Evolutionary conservation across 2,329 filamentous ascomycete species (phyloP).

Genomic region (Paradendryphiella salina): DNA sequence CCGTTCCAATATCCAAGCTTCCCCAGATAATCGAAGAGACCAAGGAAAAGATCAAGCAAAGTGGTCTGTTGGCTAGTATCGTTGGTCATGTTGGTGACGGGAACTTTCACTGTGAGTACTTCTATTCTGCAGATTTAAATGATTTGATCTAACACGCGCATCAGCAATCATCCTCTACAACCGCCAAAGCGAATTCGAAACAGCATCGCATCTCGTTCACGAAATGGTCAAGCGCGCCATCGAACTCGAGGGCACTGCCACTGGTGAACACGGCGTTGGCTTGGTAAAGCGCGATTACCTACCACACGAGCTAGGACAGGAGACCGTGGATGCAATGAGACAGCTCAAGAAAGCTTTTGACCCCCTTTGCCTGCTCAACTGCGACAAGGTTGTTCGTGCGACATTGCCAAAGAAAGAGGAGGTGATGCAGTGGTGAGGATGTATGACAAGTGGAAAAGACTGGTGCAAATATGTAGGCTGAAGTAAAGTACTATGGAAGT

Average conservation of each 20-base stretch:
- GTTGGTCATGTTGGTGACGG: constrained; percentile 75
- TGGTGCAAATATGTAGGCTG: not conserved
- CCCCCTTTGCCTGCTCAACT: constrained; percentile 68
- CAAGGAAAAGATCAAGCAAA: constrained; percentile 65
- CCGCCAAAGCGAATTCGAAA: constrained; percentile 65
- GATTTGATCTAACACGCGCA: not conserved
- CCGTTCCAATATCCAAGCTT: constrained; percentile 72
- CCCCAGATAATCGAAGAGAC: constrained; percentile 78
- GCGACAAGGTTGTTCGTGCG: constrained; percentile 66
- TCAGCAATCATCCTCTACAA: constrained; percentile 65
- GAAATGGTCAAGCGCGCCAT: constrained; percentile 85
- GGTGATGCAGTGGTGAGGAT: constrained; percentile 51
- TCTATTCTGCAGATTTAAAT: not conserved
- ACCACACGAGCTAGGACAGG: constrained; percentile 72
- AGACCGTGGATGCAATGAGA: constrained; percentile 80
- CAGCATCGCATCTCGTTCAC: constrained; percentile 73
- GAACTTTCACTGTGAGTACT: constrained; percentile 66
- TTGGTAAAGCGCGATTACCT: constrained; percentile 85
- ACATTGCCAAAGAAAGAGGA: constrained; percentile 56
- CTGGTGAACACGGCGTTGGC: constrained; percentile 82
- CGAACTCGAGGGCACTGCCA: constrained; percentile 82
- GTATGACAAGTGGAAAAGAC: too few relatives aligned
- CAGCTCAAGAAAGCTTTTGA: constrained; percentile 83
- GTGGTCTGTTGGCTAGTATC: constrained; percentile 67
- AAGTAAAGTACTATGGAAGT: too few relatives aligned